Evolutionary conservation across 116 monocot species (phyloP).

Genomic region (Trichopus zeylanicus): DNA sequence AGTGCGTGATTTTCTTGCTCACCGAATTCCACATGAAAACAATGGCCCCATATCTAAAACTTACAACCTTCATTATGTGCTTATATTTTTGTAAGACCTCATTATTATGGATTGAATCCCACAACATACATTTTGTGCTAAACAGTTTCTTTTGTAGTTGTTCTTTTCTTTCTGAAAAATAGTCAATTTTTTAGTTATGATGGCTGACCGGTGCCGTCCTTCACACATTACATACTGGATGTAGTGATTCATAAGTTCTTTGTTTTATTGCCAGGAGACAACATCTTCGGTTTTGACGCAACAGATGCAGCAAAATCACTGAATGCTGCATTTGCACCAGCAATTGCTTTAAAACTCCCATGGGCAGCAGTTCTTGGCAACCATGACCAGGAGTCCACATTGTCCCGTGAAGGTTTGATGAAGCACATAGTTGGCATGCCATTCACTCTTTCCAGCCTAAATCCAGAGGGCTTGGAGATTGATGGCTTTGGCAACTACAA

Average conservation of each 20-base stretch:
- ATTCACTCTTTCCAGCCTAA: slow-evolving; percentile 53
- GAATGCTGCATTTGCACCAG: slow-evolving; percentile 59
- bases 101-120: too few relatives aligned
- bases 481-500: slow-evolving; percentile 95
- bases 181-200: too few relatives aligned
- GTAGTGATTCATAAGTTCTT: not conserved
- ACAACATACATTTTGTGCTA: too few relatives aligned
- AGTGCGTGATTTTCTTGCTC: too few relatives aligned
- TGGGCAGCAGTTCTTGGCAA: slow-evolving; percentile 90
- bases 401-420: slow-evolving; percentile 73
- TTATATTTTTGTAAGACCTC: too few relatives aligned
- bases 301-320: slow-evolving; percentile 60
- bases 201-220: too few relatives aligned
- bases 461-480: slow-evolving; percentile 48
- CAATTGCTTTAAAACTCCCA: slow-evolving; percentile 49
- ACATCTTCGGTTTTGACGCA: slow-evolving; percentile 64
- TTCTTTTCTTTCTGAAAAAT: too few relatives aligned
- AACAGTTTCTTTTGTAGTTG: too few relatives aligned
- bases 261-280: slow-evolving; percentile 53
- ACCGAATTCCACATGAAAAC: too few relatives aligned
- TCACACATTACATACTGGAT: too few relatives aligned
- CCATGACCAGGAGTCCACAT: slow-evolving; percentile 82
- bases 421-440: slow-evolving; percentile 47
- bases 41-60: too few relatives aligned
- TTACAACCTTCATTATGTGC: too few relatives aligned